phyloP scores from a whole-genome alignment of 1,284 basidiomycete genomes.

The Xerocomus nothofagi region DNA sequence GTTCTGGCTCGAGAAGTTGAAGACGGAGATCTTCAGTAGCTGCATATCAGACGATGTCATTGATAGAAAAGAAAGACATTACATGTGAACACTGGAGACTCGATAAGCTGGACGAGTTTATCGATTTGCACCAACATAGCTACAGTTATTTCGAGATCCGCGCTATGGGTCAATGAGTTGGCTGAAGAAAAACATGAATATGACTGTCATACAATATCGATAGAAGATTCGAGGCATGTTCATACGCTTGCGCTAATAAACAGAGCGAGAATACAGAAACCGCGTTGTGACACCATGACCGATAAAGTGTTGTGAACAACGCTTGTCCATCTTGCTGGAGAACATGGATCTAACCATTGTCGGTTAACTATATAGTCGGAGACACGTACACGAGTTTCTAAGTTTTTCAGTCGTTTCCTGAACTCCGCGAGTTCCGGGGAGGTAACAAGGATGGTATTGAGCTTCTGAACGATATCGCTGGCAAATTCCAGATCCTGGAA shows the following conservation, averaged over 20 bases:
- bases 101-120: conserved; percentile 97
- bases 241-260: conserved; percentile 95
- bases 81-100: conserved; percentile 99
- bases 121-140: conserved; percentile 95
- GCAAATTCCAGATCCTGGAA: conserved; percentile 92
- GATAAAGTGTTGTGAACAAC: conserved; percentile 89
- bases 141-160: conserved; percentile 95
- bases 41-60: conserved; percentile 4
- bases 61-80: conserved; percentile 28
- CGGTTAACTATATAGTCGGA: background rate
- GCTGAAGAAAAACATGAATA: background rate
- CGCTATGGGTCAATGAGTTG: conserved; percentile 49
- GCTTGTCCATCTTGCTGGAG: conserved; percentile 87
- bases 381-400: conserved; percentile 82
- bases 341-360: conserved; percentile 6
- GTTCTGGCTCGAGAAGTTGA: conserved; percentile 95
- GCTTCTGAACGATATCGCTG: conserved; percentile 94
- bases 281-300: conserved; percentile 98
- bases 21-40: conserved; percentile 78
- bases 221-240: conserved; percentile 97
- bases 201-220: conserved; percentile 80
- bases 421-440: conserved; percentile 95
- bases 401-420: conserved; percentile 86
- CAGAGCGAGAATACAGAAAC: conserved; percentile 96
- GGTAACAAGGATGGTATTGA: conserved; percentile 96